Conservation (phyloP, 306 rosid genomes). For the Castanea crenata region DNA sequence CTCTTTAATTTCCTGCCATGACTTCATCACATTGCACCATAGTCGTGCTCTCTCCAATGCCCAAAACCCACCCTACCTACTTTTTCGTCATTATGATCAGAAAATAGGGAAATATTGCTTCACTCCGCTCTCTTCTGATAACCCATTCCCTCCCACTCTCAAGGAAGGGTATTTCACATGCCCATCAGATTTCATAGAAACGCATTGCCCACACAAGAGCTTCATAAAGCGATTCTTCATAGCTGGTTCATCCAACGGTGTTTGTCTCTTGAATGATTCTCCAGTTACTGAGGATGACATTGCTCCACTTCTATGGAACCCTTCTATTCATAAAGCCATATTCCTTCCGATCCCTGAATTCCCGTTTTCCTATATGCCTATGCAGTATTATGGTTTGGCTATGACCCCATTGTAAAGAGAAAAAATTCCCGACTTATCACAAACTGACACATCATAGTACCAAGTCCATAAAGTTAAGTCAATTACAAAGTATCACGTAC, state of each 20-base stretch:
- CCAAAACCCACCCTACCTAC: background rate
- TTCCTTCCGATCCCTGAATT: background rate
- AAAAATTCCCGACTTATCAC: no score
- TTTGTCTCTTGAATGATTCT: background rate
- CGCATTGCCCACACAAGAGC: background rate
- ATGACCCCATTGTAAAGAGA: background rate
- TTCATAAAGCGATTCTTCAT: background rate
- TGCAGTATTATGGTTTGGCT: constrained; percentile 12
- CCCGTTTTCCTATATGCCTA: background rate
- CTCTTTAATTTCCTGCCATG: background rate
- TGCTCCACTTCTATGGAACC: constrained; percentile 11
- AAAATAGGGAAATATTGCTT: no score
- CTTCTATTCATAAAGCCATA: background rate
- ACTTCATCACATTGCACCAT: constrained; percentile 12
- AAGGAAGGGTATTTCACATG: no score
- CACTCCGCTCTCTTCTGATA: no score
- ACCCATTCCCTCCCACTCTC: no score
- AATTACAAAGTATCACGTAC: no score
- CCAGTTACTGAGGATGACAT: background rate
- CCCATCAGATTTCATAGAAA: background rate
- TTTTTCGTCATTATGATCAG: background rate
- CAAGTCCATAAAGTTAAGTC: no score
- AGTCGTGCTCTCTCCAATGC: background rate
- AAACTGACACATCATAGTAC: no score
- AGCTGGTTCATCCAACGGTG: constrained; percentile 2